phyloP scores from a whole-genome alignment of 2,329 filamentous ascomycete genomes.

The Pyrenophora tritici-repentis region DNA sequence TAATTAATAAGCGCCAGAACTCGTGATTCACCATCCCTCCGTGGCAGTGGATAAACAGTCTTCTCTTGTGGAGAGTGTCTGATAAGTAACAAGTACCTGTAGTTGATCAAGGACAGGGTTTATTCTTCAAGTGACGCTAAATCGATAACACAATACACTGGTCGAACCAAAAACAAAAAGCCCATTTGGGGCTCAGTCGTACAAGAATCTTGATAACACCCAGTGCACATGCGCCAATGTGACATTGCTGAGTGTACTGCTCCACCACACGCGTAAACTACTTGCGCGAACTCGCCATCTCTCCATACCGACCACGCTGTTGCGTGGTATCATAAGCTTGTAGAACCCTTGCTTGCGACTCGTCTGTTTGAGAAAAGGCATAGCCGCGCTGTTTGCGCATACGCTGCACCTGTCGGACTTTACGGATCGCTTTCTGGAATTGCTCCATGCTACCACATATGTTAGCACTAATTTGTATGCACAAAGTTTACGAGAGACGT shows the following conservation, averaged over 20 bases:
- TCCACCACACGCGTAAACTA: slow-evolving; percentile 11
- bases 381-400: slow-evolving; percentile 99
- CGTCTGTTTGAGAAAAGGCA: slow-evolving; percentile 96
- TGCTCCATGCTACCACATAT: slow-evolving; percentile 80
- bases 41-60: not conserved
- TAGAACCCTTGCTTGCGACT: slow-evolving; percentile 90
- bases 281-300: slow-evolving; percentile 74
- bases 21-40: not conserved
- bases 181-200: slow-evolving; percentile 1
- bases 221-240: slow-evolving; percentile 5
- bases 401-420: slow-evolving; percentile 95
- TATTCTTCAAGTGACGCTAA: slow-evolving; percentile 3
- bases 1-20: slow-evolving; percentile 19
- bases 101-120: not conserved
- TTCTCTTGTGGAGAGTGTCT: not conserved
- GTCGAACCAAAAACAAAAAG: slow-evolving; percentile 3
- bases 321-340: slow-evolving; percentile 98
- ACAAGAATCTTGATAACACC: not conserved
- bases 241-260: slow-evolving; percentile 1
- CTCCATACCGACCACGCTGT: slow-evolving; percentile 87
- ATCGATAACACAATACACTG: slow-evolving; percentile 9
- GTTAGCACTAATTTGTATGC: not conserved
- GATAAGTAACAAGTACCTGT: not conserved
- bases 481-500: slow-evolving; percentile 43
- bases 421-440: slow-evolving; percentile 98